These are phyloP conservation scores for Colletotrichum horii DNA, from an alignment of 2,329 filamentous ascomycete species.

Conservation along the genomic window DNA sequence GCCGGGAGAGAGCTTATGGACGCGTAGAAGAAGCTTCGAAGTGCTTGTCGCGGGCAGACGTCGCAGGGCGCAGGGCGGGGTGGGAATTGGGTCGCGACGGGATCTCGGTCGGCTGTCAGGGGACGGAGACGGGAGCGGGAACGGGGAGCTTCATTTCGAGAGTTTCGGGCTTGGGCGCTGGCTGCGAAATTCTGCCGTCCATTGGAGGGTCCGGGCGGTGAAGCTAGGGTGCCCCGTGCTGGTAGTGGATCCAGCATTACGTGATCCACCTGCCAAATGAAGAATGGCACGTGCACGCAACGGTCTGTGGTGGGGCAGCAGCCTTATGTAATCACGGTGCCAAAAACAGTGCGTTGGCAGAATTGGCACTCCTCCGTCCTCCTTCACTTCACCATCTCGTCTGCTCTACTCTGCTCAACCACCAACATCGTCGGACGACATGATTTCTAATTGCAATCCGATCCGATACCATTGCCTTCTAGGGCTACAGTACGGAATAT, in stretches of 20 bases:
- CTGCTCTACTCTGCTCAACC: background rate
- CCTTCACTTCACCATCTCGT: background rate
- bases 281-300: background rate
- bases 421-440: background rate
- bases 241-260: background rate
- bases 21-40: background rate
- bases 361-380: background rate
- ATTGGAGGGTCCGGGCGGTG: conserved; percentile 5
- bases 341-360: background rate
- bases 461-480: background rate
- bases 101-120: conserved; percentile 6
- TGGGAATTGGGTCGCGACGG: conserved; percentile 1
- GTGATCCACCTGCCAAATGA: background rate
- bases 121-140: background rate
- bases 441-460: background rate
- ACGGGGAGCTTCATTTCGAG: background rate
- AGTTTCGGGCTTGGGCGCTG: conserved; percentile 13
- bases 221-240: background rate
- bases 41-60: background rate
- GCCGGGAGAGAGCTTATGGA: background rate
- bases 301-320: background rate
- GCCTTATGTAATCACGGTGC: background rate
- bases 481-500: background rate
- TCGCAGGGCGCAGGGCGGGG: background rate
- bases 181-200: conserved; percentile 21